Conservation (phyloP, 257 asterid genomes). For the Petunia secreta region DNA sequence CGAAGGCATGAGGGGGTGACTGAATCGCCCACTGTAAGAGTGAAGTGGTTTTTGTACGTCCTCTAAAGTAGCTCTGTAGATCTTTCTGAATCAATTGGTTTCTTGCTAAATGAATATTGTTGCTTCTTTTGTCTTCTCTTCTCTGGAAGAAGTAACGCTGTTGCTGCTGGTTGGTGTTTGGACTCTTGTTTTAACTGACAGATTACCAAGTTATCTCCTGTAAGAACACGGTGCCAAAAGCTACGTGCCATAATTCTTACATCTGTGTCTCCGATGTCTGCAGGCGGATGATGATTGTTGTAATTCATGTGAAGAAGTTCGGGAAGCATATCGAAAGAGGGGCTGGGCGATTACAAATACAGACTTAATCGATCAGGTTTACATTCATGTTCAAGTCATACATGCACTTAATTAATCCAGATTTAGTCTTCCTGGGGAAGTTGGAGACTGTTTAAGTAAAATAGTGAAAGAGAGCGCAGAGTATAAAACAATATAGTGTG, state of each 20-base stretch:
- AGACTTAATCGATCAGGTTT: constrained; percentile 93
- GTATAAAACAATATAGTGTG: constrained; percentile 4
- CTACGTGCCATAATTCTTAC: neutral
- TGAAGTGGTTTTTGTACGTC: neutral
- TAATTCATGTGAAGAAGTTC: constrained; percentile 98
- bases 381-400: constrained; percentile 21
- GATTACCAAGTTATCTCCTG: neutral
- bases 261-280: constrained; percentile 25
- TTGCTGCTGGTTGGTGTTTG: neutral
- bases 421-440: neutral
- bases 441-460: constrained; percentile 2
- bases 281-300: constrained; percentile 94
- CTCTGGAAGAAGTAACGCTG: neutral
- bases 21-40: neutral
- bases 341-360: constrained; percentile 92
- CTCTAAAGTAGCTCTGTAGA: neutral
- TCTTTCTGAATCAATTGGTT: neutral
- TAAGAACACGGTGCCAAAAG: neutral
- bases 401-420: neutral
- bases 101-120: neutral
- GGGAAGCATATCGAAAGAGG: constrained; percentile 88
- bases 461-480: neutral
- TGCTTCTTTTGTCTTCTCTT: neutral
- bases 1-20: neutral
- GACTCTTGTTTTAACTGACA: neutral